Evolutionary conservation across 164 flowering plant genomes (phyloP), one percentile per base, ranked within the genome.

Genomic region (Vitis amurensis): DNA sequence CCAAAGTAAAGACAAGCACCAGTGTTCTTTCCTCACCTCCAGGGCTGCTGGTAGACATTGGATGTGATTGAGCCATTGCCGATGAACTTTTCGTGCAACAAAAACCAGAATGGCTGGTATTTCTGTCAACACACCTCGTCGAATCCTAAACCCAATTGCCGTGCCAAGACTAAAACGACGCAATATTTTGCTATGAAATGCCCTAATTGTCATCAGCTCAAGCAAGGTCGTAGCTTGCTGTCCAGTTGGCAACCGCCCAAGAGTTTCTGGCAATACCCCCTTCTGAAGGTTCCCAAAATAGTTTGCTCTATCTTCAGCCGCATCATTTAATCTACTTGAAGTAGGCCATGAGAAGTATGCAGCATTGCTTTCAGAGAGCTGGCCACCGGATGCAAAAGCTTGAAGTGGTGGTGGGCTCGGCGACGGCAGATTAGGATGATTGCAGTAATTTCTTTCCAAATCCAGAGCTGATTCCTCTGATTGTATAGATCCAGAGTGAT

Each of bases 271-370:
- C 50, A 91, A 78, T 13, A 89, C 97, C 3, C 91, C 93, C 68
- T 94, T 94, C 64, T 89, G 94, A 69, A 94, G 91, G 79, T 93
- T 93, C 37, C 86, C 92, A 79, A 94, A 94, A 75, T 94, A 89
- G 77, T 91, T 86, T 49, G 92, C 93, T 30, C 98, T 84, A 77
- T 83, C 94, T 80, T 94, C 98, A 73, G 97, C 97, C 13, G 93
- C 84, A 74, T 85, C 94, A 75, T 77, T 86, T 69, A 91, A 76
- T 55, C 92, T 79, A 73, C 90, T 88, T 17, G 87, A 86, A 61
- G 91, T 86, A 13, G 98, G 98, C 98, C 98, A 94, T 11, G 96
- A 92, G 79, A 94, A 94, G 82, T 89, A 91, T 61, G 97, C 92
- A 58, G 98, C 97, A 83, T 85, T 92, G 68, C 83, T 88, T 74